Evolutionary conservation across 176 grass and related monocot species (phyloP).

Genomic region (Cymbopogon citratus): DNA sequence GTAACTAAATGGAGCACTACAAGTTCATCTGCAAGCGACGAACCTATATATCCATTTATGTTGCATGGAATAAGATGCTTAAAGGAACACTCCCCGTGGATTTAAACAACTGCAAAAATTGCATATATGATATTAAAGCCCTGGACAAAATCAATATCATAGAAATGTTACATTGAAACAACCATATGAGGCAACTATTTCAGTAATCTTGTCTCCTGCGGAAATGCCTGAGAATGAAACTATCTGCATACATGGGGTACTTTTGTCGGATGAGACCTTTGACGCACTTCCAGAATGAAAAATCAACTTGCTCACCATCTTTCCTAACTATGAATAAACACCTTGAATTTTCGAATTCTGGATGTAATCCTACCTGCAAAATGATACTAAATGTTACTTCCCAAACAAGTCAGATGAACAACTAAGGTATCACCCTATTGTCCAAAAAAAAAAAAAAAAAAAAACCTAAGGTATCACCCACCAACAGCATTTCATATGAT

Average conservation of each 20-base stretch:
- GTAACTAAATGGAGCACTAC: not conserved
- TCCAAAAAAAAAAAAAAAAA: too few relatives aligned
- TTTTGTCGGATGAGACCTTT: slow-evolving; percentile 92
- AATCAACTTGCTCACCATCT: slow-evolving; percentile 67
- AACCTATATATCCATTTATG: not conserved
- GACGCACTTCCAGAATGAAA: slow-evolving; percentile 99
- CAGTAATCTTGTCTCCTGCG: slow-evolving; percentile 62
- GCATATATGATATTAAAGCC: not conserved
- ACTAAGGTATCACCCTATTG: not conserved
- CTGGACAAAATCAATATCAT: slow-evolving; percentile 20
- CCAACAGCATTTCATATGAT: not conserved
- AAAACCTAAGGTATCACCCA: not conserved
- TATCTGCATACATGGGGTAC: slow-evolving; percentile 81
- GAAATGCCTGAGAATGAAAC: slow-evolving; percentile 91
- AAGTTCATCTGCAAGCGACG: not conserved
- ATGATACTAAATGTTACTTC: too few relatives aligned
- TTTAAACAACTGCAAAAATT: slow-evolving; percentile 19
- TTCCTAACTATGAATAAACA: slow-evolving; percentile 92
- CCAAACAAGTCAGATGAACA: too few relatives aligned
- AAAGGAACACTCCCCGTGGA: not conserved
- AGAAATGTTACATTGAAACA: slow-evolving; percentile 28
- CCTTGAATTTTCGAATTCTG: slow-evolving; percentile 53
- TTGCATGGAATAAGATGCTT: not conserved
- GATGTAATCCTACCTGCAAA: too few relatives aligned
- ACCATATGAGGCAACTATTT: not conserved